A percentile compares a stretch with the other conserved stretches of the same genome.
Evolutionary conservation across 176 grass and related monocot species (phyloP).

Genomic region (maize (Zea mays)): DNA sequence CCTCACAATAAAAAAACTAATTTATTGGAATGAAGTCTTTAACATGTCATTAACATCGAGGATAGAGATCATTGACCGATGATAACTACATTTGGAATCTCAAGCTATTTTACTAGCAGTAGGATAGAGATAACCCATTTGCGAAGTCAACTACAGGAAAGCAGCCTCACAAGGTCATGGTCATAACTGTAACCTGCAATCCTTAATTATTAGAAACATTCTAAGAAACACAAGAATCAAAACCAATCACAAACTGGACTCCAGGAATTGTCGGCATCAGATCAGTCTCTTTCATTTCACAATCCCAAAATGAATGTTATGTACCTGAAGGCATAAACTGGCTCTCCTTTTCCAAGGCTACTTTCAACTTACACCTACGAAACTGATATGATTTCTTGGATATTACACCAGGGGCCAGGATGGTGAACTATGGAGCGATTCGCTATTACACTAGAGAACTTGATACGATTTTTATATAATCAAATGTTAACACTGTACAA

Average conservation of each 20-base stretch:
- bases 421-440: constrained; percentile 10
- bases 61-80: constrained; percentile 30
- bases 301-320: constrained; percentile 43
- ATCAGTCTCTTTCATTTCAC: constrained; percentile 41
- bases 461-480: constrained; percentile 46
- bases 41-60: constrained; percentile 31
- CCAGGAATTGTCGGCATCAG: constrained; percentile 39
- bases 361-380: constrained; percentile 20
- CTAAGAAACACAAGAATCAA: constrained; percentile 33
- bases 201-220: constrained; percentile 11
- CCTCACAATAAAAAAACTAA: neutral
- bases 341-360: constrained; percentile 22
- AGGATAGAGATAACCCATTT: constrained; percentile 1
- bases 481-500: constrained; percentile 55
- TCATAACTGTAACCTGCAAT: constrained; percentile 16
- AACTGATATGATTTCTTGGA: neutral
- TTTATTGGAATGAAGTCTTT: neutral
- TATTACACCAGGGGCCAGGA: neutral
- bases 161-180: constrained; percentile 23
- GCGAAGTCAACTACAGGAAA: constrained; percentile 39
- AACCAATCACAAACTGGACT: constrained; percentile 24
- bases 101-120: constrained; percentile 1
- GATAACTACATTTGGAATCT: constrained; percentile 17
- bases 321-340: constrained; percentile 35
- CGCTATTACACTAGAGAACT: constrained; percentile 18